phyloP scores from a whole-genome alignment of 1,284 basidiomycete genomes.

The Puccinia triticina region DNA sequence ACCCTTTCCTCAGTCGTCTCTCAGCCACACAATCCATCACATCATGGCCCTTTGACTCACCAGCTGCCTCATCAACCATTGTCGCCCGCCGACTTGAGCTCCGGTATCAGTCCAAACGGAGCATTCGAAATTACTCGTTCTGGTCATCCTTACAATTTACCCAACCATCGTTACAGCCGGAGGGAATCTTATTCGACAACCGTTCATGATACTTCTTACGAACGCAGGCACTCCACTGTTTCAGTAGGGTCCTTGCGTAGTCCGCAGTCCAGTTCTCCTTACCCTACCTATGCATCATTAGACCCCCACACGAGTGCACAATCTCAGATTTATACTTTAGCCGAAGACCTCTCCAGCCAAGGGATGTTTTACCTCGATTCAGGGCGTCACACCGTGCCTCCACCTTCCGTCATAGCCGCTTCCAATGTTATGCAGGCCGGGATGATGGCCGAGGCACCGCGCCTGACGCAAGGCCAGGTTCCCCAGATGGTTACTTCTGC shows the following conservation, averaged over 20 bases:
- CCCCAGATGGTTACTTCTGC: neutral
- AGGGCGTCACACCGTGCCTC: slow-evolving; percentile 4
- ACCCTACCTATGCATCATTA: slow-evolving; percentile 17
- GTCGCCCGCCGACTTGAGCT: slow-evolving; percentile 6
- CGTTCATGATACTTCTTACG: slow-evolving; percentile 17
- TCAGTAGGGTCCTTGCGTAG: slow-evolving; percentile 29
- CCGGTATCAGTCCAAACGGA: slow-evolving; percentile 11
- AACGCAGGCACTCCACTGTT: slow-evolving; percentile 34
- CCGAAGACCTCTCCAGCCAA: slow-evolving; percentile 15
- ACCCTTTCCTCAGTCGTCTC: slow-evolving; percentile 33
- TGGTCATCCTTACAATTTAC: neutral
- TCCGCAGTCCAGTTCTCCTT: slow-evolving; percentile 20
- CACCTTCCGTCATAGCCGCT: neutral
- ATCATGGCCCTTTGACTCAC: neutral
- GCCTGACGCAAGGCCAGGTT: neutral
- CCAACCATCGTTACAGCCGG: neutral
- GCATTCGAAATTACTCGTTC: slow-evolving; percentile 29
- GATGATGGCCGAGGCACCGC: slow-evolving; percentile 9
- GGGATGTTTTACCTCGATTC: slow-evolving; percentile 23
- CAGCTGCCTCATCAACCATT: slow-evolving; percentile 16
- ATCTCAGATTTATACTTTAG: slow-evolving; percentile 14
- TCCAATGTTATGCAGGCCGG: neutral
- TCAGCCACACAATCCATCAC: slow-evolving; percentile 18
- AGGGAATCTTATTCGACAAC: slow-evolving; percentile 33
- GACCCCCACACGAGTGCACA: slow-evolving; percentile 15